Evolutionary conservation across 2,329 filamentous ascomycete genomes (phyloP).

Genomic region (Beauveria sp.): DNA sequence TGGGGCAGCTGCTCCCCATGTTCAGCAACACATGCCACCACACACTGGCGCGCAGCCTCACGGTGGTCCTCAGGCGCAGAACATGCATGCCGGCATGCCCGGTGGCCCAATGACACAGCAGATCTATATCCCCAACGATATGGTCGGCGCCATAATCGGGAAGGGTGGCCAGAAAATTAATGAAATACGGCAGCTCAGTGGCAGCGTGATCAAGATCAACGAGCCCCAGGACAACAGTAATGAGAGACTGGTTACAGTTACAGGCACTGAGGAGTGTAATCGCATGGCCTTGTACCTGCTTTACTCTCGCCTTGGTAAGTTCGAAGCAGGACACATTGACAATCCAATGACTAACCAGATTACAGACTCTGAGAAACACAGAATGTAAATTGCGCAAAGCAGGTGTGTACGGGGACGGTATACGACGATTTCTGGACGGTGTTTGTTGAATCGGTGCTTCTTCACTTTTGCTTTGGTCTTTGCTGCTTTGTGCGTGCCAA

Average conservation of each 20-base stretch:
- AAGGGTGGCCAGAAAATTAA: conserved; percentile 99
- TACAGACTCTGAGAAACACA: conserved; percentile 39
- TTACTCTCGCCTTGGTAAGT: conserved; percentile 86
- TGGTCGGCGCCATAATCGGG: conserved; percentile 98
- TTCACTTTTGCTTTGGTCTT: not conserved
- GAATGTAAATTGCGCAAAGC: conserved; percentile 23
- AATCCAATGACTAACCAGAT: conserved; percentile 6
- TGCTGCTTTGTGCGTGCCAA: not conserved
- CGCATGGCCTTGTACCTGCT: conserved; percentile 99
- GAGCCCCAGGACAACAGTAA: conserved; percentile 99
- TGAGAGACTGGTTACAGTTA: conserved; percentile 93
- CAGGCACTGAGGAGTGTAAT: conserved; percentile 96
- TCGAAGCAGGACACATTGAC: conserved; percentile 18
- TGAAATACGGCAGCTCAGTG: conserved; percentile 92
- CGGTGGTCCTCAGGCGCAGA: conserved; percentile 62
- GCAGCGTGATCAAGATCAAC: conserved; percentile 99
- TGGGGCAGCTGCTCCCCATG: conserved; percentile 66
- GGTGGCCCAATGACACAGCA: conserved; percentile 79
- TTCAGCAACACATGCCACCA: conserved; percentile 64
- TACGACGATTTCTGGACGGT: not conserved
- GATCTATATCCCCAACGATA: conserved; percentile 98
- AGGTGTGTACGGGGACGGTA: not conserved
- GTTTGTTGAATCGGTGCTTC: not conserved
- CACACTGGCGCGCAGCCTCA: conserved; percentile 47
- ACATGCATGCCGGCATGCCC: conserved; percentile 58